These are phyloP conservation scores for Trypanosoma vivax DNA, from an alignment of 208 protist species.

Conservation along the genomic window DNA sequence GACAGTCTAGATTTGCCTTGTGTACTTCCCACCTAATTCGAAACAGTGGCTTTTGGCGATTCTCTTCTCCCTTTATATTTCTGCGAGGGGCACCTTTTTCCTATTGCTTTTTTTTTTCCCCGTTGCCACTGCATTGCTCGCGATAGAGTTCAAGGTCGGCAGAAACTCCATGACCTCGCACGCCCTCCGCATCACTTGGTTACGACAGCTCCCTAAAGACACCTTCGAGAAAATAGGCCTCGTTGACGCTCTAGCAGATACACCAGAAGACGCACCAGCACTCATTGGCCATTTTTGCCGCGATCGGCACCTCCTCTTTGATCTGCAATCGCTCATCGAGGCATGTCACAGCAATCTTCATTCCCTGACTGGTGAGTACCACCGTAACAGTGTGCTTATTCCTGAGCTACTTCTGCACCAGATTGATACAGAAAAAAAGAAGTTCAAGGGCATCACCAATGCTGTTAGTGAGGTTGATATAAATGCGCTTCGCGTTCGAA, in stretches of 20 bases:
- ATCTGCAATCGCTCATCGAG: constrained; percentile 12
- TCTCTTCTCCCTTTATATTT: too few relatives aligned
- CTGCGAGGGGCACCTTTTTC: too few relatives aligned
- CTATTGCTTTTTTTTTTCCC: too few relatives aligned
- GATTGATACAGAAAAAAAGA: constrained; percentile 15
- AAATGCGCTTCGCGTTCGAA: background rate
- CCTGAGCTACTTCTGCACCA: constrained; percentile 12
- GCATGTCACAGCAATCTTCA: constrained; percentile 5
- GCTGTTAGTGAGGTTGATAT: background rate
- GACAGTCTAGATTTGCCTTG: too few relatives aligned
- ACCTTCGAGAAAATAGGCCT: constrained; percentile 2
- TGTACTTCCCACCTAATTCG: too few relatives aligned
- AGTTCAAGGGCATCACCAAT: too few relatives aligned
- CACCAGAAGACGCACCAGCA: too few relatives aligned
- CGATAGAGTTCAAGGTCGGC: too few relatives aligned
- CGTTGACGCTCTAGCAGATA: background rate
- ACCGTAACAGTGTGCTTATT: constrained; percentile 5
- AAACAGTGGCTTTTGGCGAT: too few relatives aligned
- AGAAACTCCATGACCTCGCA: too few relatives aligned
- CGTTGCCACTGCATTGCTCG: too few relatives aligned
- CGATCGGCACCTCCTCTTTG: constrained; percentile 7
- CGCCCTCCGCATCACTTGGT: background rate
- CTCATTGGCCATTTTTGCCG: background rate
- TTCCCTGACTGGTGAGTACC: constrained; percentile 5
- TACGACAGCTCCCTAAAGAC: constrained; percentile 5